phyloP scores from a whole-genome alignment of 2,329 filamentous ascomycete species.

The Dothistroma pini region DNA sequence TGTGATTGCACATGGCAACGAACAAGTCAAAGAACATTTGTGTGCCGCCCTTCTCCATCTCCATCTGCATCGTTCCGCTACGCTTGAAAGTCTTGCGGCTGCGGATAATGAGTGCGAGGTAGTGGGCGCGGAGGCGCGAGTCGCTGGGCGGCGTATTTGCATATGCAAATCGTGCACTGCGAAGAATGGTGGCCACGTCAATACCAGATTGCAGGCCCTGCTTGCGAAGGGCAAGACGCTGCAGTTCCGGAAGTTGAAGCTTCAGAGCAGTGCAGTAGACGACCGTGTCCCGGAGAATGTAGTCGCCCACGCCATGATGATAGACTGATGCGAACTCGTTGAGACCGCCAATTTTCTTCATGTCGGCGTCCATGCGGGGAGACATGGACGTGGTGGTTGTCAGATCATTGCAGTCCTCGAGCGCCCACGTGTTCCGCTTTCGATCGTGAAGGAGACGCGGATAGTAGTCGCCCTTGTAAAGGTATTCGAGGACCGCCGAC shows the following conservation, averaged over 20 bases:
- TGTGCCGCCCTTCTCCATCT: constrained; percentile 85
- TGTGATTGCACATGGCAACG: constrained; percentile 96
- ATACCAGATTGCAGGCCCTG: constrained; percentile 91
- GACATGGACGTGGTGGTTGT: constrained; percentile 45
- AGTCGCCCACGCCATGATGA: constrained; percentile 67
- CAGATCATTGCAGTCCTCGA: constrained; percentile 62
- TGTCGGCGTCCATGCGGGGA: constrained; percentile 46
- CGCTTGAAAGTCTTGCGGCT: constrained; percentile 97
- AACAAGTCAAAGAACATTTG: constrained; percentile 98
- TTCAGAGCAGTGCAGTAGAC: constrained; percentile 90
- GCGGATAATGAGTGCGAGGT: constrained; percentile 94
- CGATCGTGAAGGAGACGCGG: constrained; percentile 79
- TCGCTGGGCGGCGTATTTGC: constrained; percentile 91
- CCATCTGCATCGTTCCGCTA: constrained; percentile 97
- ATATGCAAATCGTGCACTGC: constrained; percentile 92
- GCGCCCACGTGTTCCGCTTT: constrained; percentile 80
- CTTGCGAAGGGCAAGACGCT: constrained; percentile 86
- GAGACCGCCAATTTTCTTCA: constrained; percentile 47
- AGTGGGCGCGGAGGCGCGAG: constrained; percentile 89
- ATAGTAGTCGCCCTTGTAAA: constrained; percentile 96
- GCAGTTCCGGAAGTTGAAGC: constrained; percentile 89
- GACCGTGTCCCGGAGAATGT: constrained; percentile 85
- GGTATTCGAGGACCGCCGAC: constrained; percentile 89
- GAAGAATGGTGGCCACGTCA: constrained; percentile 85
- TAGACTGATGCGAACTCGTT: constrained; percentile 69